A percentile compares a stretch with the other conserved stretches of the same genome.
Evolutionary conservation across 225 moss, liverwort and hornwort species (phyloP).

Genomic region (Polytrichum commune): DNA sequence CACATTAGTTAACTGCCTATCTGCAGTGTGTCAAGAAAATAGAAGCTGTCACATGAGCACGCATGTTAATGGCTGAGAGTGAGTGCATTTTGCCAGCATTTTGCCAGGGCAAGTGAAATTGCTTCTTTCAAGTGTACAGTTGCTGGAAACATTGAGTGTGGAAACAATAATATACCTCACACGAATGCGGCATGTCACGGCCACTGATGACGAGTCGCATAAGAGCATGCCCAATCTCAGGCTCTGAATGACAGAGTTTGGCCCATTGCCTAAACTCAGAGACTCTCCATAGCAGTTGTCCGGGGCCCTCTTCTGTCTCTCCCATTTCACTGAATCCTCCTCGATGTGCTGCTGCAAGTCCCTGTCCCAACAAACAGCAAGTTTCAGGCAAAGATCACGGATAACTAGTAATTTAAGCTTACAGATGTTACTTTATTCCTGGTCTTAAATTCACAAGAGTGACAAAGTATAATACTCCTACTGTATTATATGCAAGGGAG

Average conservation of each 20-base stretch:
- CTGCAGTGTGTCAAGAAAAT: too few relatives aligned
- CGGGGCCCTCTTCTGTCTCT: slow-evolving; percentile 68
- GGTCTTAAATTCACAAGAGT: too few relatives aligned
- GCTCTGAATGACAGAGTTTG: slow-evolving; percentile 60
- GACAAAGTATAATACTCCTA: too few relatives aligned
- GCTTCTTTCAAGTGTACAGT: too few relatives aligned
- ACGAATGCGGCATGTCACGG: slow-evolving; percentile 68
- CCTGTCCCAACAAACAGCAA: slow-evolving; percentile 18
- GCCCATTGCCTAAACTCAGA: slow-evolving; percentile 76
- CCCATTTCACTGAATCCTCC: slow-evolving; percentile 63
- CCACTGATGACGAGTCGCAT: slow-evolving; percentile 71
- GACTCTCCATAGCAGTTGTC: slow-evolving; percentile 70
- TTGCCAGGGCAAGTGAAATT: too few relatives aligned
- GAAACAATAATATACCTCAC: slow-evolving; percentile 38
- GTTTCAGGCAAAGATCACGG: neutral
- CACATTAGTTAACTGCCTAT: neutral
- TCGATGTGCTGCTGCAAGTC: slow-evolving; percentile 70
- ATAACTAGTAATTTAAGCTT: too few relatives aligned
- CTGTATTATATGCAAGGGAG: too few relatives aligned
- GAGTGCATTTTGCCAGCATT: too few relatives aligned
- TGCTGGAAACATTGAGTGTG: too few relatives aligned
- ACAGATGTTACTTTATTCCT: too few relatives aligned
- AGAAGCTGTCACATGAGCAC: too few relatives aligned
- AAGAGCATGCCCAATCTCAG: slow-evolving; percentile 78
- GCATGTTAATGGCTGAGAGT: too few relatives aligned